Base-by-base conservation (phyloP, 2,329 filamentous ascomycete species). In the Chalara sp. region DNA sequence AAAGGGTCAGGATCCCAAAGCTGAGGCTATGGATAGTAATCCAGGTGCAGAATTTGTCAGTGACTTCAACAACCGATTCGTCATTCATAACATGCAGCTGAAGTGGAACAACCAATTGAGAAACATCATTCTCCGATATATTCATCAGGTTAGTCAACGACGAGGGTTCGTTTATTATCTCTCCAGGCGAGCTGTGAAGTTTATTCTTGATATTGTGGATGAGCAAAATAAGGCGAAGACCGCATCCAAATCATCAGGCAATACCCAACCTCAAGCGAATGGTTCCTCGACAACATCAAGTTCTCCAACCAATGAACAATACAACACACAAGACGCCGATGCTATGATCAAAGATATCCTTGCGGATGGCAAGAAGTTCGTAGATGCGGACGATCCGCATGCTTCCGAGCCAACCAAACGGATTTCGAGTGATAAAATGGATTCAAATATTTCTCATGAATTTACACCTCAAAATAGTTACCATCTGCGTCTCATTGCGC, bases 51-150 rank as follows among this genome's bases (percentile, higher is more conserved):
- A 96, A 58, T 92, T 92, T 58, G 84, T 88, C 46, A 96, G 87
- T 67, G 91, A 97, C 65, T 99, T 96, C 74, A 93, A 95, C 66
- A 99, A 99, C 64, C 87, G 93, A 2, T 99, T 99, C 72, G 92
- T 97, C 60, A 87, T 99, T 48, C 93, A 99, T 73, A 99, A 99
- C 62, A 81, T 95, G 65, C 93, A 99, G 63, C 74, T 99, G 51
- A 99, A 99, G 68, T 99, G 93, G 93, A 97, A 96, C 72, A 99
- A 99, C 61, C 81, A 91, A 8, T 72, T 99, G 37, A 83, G 93
- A 53, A 97, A 99, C 64, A 96, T 96, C 62, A 93, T 99, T 46
- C 79, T 99, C 40, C 88, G 93, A 29, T 99, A 99, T 67, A 95
- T 93, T 56, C 93, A 99, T 65, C 93, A 99, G 72, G 93, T 95